A percentile compares a stretch with the other conserved stretches of the same genome.
Evolutionary conservation across 441 rosid genomes (phyloP).

Genomic region (Hura crepitans): DNA sequence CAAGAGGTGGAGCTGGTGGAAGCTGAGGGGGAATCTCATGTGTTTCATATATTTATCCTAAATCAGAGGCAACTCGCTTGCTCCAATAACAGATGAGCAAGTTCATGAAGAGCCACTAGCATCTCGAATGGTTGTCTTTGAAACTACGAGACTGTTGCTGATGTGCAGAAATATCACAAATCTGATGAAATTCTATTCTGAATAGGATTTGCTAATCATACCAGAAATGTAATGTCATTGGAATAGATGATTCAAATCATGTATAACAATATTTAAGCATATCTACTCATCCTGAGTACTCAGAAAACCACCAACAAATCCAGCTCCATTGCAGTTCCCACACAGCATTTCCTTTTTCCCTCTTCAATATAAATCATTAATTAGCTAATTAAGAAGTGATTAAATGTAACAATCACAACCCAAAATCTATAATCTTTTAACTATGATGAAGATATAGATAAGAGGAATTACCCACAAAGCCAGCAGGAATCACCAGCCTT

Average conservation of each 20-base stretch:
- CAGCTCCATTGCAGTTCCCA: conserved; percentile 65
- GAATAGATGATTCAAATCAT: too few species aligned
- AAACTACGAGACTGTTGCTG: too few species aligned
- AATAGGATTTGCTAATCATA: too few species aligned
- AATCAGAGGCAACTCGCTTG: conserved; percentile 39
- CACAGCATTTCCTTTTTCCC: conserved; percentile 50
- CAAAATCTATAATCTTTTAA: not conserved
- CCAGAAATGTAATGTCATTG: too few species aligned
- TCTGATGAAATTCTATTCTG: too few species aligned
- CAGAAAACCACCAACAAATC: conserved; percentile 58
- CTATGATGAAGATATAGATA: not conserved
- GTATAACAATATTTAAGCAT: too few species aligned
- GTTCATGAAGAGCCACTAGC: conserved; percentile 37
- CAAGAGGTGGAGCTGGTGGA: conserved; percentile 39
- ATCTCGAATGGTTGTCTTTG: too few species aligned
- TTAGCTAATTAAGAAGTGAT: not conserved
- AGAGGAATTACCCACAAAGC: conserved; percentile 50
- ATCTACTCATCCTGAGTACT: conserved; percentile 50
- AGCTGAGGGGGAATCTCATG: conserved; percentile 41
- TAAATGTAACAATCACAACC: not conserved
- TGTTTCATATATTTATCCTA: conserved; percentile 46
- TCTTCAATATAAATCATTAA: conserved; percentile 29
- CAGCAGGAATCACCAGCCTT: conserved; percentile 60
- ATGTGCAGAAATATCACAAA: too few species aligned
- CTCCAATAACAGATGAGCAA: conserved; percentile 47